These are phyloP conservation scores for Isabelozyma heimii DNA, from an alignment of 805 yeast genomes.

Conservation along the genomic window DNA sequence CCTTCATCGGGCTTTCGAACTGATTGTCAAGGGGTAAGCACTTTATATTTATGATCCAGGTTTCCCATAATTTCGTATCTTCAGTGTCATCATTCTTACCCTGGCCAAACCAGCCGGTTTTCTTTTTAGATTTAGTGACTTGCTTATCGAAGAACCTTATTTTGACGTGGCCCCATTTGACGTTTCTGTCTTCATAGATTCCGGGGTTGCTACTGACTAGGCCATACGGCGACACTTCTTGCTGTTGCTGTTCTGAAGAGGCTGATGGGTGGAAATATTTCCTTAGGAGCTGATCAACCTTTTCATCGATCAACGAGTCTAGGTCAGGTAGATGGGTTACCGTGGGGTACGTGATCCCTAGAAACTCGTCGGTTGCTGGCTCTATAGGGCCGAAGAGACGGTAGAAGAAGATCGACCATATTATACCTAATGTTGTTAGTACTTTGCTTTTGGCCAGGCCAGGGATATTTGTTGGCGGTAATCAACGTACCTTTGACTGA, in stretches of 20 bases:
- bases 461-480: background rate
- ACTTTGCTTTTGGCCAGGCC: background rate
- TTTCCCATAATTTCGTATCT: slow-evolving; percentile 60
- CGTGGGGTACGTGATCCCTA: slow-evolving; percentile 59
- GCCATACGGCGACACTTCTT: background rate
- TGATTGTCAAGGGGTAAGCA: slow-evolving; percentile 31
- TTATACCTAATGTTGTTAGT: slow-evolving; percentile 38
- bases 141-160: slow-evolving; percentile 40
- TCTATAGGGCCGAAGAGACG: slow-evolving; percentile 63
- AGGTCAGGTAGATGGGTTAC: slow-evolving; percentile 47
- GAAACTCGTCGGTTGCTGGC: slow-evolving; percentile 55
- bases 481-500: slow-evolving; percentile 47
- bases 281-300: slow-evolving; percentile 29
- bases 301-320: slow-evolving; percentile 41
- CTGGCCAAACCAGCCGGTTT: slow-evolving; percentile 56
- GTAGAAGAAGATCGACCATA: slow-evolving; percentile 68
- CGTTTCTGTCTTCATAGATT: background rate
- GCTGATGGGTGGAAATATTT: slow-evolving; percentile 15
- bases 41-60: slow-evolving; percentile 58
- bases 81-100: slow-evolving; percentile 22
- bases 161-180: slow-evolving; percentile 25
- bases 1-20: slow-evolving; percentile 15
- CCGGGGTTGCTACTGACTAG: slow-evolving; percentile 7
- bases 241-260: no score
- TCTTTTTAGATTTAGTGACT: slow-evolving; percentile 36